Base-by-base conservation (phyloP, 2,329 filamentous ascomycete genomes). In the Colletotrichum tropicale region DNA sequence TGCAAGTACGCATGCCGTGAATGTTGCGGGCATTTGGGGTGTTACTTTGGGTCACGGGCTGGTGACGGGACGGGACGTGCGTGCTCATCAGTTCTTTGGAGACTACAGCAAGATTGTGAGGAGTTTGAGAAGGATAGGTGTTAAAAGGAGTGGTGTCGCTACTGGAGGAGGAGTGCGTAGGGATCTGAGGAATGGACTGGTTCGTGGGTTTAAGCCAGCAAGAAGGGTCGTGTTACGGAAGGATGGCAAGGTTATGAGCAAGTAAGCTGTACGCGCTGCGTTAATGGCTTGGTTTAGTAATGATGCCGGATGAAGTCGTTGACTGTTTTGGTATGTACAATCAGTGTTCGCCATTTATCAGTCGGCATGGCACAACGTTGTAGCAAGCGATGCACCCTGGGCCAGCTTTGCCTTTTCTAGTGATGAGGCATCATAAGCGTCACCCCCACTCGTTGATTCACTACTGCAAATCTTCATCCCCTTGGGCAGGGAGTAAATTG, bases 21-120 rank as follows among this genome's bases (percentile, higher is more conserved):
- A 81, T 3, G 83, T 91, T 16, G 86, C 82, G 1, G 82, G 82
- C n/a, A 76, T 85, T 58, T 90, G 89, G 87, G 91, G 88, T 16
- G 90, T 91, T 2, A 90, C 91, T 1, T 83, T 93, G 15, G 92
- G 91, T 1, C 91, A 93, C 78, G 91, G 91, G 0, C 60, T 92
- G 24, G 80, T 83, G 4, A 71, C 75, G 2, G 82, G 79, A 0
- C 79, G 78, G 4, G 87, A 89, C 78, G 82, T 84, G 2, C 85
- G 91, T 26, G 87, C 86, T 0, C 91, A 92, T 78, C 76, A 71
- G 6, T 92, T 92, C 82, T 89, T 92, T 74, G 91, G 91, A 2
- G 83, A 89, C 70, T 90, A 91, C 64, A 78, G 80, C 4, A 79
- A 78, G 10, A 87, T 91, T 1, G 80, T 81, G 3, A 83, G 83